Conservation (phyloP, 2,329 filamentous ascomycete species). For the Aciculosporium take region DNA sequence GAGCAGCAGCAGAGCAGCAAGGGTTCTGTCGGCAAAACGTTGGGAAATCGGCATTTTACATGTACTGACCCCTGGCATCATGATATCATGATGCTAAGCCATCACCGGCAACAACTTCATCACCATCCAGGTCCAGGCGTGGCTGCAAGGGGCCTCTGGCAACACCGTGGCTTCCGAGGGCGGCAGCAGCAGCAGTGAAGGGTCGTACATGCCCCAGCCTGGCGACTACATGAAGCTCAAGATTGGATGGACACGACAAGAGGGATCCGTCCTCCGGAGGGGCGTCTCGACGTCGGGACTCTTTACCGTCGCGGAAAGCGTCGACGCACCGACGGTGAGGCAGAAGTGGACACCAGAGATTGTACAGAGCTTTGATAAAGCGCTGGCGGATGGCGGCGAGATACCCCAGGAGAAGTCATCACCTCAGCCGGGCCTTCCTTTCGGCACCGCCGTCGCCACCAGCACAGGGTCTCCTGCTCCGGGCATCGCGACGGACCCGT, state of each 20-base stretch:
- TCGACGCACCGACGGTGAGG: background rate
- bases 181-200: background rate
- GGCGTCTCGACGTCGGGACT: slow-evolving; percentile 8
- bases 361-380: background rate
- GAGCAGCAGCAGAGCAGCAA: background rate
- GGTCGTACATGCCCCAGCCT: background rate
- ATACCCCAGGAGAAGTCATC: no score
- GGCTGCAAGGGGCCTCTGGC: background rate
- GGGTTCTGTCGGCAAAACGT: no score
- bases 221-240: slow-evolving; percentile 7
- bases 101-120: background rate
- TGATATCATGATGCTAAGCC: no score
- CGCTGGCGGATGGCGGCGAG: background rate
- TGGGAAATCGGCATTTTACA: no score
- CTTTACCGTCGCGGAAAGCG: slow-evolving; percentile 8
- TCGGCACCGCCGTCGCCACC: background rate
- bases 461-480: background rate
- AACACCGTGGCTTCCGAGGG: background rate
- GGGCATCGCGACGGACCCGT: background rate
- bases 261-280: background rate
- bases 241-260: slow-evolving; percentile 7
- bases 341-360: background rate
- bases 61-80: no score
- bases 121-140: background rate
- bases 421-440: background rate